Evolutionary conservation across 805 yeast species (phyloP), one percentile per base, ranked within the genome.

Genomic region (Candida nemodendra): DNA sequence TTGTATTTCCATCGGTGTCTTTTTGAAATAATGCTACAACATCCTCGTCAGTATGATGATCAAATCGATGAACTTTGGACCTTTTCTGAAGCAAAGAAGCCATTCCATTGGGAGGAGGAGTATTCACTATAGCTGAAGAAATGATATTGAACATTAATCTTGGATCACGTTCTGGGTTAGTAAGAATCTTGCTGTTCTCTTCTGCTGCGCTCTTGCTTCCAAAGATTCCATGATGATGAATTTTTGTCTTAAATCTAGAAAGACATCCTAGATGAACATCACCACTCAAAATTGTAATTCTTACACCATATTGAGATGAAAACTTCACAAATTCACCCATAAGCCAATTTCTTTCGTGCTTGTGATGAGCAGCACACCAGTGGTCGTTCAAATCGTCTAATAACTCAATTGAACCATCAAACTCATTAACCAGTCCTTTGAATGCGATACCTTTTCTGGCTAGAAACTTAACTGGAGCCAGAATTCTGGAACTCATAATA

Each of bases 341-440:
- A 27, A 91, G 68, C 48, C 59, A 56, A 61, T 91, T 91, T 44
- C 99, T 75, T 64, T 91, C 99, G 33, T 63, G 62, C 59, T 91
- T 93, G 65, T 91, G 99, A 58, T 81, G 76, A 42, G 72, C 72
- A 3, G 96, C 82, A 60, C 97, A 89, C 99, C 99, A 91, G 65
- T 91, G 98, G 59, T 91, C 99, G 56, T 89, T 82, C 61, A 93
- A 70, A 59, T 91, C 98, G 57, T 93, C 98, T 48, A 93, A 71
- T 12, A 91, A 77, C 63, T 91, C 98, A 5, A 91, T 80, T 27
- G 84, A 78, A 2, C 97, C 97, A 57, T 90, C 96, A 54, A 90
- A 91, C 50, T 86, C 93, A 56, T 93, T 91, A 18, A 88, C 88
- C 23, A 91, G 62, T 0, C 95, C 95, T 42, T 73, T 71, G 33